A percentile compares a stretch with the other conserved stretches of the same genome.
Evolutionary conservation across 2,329 filamentous ascomycete genomes (phyloP).

Genomic region (Arachnopeziza araneosa): DNA sequence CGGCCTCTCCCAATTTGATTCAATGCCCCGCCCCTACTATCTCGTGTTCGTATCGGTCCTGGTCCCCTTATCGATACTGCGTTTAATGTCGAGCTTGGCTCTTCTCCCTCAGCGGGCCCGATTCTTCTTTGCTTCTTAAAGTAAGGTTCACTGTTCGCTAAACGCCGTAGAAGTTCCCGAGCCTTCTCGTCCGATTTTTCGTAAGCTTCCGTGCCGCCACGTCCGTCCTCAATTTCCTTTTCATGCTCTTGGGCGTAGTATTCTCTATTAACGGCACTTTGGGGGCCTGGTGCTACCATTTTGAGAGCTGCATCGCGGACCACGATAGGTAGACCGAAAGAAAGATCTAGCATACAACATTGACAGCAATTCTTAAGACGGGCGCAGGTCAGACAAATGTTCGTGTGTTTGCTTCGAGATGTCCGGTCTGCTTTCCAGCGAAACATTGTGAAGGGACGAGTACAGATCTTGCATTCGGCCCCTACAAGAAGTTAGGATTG

Average conservation of each 20-base stretch:
- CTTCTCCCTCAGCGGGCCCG: constrained; percentile 49
- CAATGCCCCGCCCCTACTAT: constrained; percentile 48
- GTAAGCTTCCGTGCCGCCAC: constrained; percentile 80
- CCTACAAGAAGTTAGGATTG: background rate
- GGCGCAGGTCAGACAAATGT: constrained; percentile 93
- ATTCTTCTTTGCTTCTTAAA: constrained; percentile 81
- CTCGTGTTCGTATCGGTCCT: constrained; percentile 75
- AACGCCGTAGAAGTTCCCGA: constrained; percentile 72
- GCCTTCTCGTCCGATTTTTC: constrained; percentile 98
- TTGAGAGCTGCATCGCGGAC: constrained; percentile 94
- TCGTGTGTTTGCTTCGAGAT: constrained; percentile 85
- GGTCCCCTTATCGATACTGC: constrained; percentile 42
- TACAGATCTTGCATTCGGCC: constrained; percentile 62
- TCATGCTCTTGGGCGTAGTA: constrained; percentile 98
- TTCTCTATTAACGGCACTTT: constrained; percentile 89
- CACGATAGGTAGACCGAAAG: constrained; percentile 90
- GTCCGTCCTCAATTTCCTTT: constrained; percentile 87
- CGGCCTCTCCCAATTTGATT: constrained; percentile 28
- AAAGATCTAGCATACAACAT: constrained; percentile 96
- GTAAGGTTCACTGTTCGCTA: constrained; percentile 92
- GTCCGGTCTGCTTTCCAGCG: constrained; percentile 91
- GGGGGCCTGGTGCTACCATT: constrained; percentile 91
- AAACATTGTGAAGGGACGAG: constrained; percentile 92
- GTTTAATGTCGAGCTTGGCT: constrained; percentile 37
- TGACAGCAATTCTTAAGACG: constrained; percentile 98